phyloP scores from a whole-genome alignment of 2,329 filamentous ascomycete species.

The Aspergillus fumigatiaffinis region DNA sequence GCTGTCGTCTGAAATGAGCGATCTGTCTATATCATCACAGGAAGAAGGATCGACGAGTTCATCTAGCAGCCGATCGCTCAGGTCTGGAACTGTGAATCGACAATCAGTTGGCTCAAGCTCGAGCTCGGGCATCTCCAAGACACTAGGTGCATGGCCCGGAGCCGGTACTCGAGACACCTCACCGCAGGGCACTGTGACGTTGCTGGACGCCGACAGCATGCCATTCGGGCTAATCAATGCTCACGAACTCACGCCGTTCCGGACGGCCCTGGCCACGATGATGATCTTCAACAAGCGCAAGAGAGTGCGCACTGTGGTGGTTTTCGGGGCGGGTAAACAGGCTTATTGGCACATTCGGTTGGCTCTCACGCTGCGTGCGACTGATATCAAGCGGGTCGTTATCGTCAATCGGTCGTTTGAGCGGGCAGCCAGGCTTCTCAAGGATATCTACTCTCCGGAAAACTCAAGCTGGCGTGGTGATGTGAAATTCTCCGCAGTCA shows the following conservation, averaged over 20 bases:
- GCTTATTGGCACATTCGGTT: constrained; percentile 93
- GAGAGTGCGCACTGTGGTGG: constrained; percentile 68
- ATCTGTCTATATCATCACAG: constrained; percentile 33
- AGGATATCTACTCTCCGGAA: constrained; percentile 51
- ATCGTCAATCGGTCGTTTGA: constrained; percentile 69
- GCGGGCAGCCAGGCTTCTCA: constrained; percentile 45
- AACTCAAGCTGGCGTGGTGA: constrained; percentile 59
- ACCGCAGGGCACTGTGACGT: constrained; percentile 55
- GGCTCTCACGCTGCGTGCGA: constrained; percentile 62
- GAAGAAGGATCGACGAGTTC: constrained; percentile 16
- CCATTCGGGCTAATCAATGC: constrained; percentile 63
- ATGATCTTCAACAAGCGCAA: constrained; percentile 63
- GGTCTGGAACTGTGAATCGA: constrained; percentile 28
- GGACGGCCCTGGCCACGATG: constrained; percentile 59
- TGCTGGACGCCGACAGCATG: constrained; percentile 55
- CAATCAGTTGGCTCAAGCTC: constrained; percentile 22
- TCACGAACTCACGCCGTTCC: constrained; percentile 65
- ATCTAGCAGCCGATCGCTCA: constrained; percentile 26
- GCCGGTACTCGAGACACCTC: constrained; percentile 41
- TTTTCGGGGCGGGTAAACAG: constrained; percentile 86
- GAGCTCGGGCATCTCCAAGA: constrained; percentile 22
- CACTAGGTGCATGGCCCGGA: constrained; percentile 32
- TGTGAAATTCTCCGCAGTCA: constrained; percentile 66
- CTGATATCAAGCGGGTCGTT: constrained; percentile 72
- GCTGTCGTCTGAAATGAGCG: constrained; percentile 31